Evolutionary conservation across 345 rosid species (phyloP).

Genomic region (Pugionium dolabratum): DNA sequence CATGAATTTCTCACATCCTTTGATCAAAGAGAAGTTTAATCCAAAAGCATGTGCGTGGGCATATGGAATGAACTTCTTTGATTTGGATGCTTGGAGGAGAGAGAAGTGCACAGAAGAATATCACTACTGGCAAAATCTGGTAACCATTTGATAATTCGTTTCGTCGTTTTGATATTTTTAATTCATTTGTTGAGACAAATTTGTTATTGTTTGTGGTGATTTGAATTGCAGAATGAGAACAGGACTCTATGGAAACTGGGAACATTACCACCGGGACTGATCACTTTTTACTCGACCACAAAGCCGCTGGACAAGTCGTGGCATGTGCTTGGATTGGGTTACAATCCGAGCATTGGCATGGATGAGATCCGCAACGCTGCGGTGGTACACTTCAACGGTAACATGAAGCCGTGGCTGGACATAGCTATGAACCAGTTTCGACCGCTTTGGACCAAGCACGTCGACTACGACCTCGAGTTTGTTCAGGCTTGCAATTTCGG

Average conservation of each 20-base stretch:
- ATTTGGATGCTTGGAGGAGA: constrained; percentile 97
- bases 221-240: constrained; percentile 81
- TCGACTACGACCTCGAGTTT: constrained; percentile 82
- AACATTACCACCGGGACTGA: constrained; percentile 89
- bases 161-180: neutral
- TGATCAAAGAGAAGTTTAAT: constrained; percentile 89
- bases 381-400: constrained; percentile 93
- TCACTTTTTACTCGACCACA: constrained; percentile 91
- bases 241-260: constrained; percentile 92
- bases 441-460: constrained; percentile 86
- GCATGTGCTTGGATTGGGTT: constrained; percentile 97
- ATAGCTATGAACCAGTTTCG: constrained; percentile 96
- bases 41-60: constrained; percentile 99
- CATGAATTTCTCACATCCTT: constrained; percentile 96
- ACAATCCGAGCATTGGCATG: constrained; percentile 92
- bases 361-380: constrained; percentile 92
- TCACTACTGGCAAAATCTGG: constrained; percentile 98
- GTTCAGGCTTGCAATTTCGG: constrained; percentile 97
- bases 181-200: neutral
- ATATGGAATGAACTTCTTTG: constrained; percentile 99
- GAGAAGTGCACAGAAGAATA: constrained; percentile 98
- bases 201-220: neutral
- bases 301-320: constrained; percentile 94
- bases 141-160: constrained; percentile 33
- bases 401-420: constrained; percentile 98